A percentile compares a stretch with the other conserved stretches of the same genome.
These are phyloP conservation scores for Leishmania aethiopica DNA, from an alignment of 208 protist species.

Conservation along the genomic window DNA sequence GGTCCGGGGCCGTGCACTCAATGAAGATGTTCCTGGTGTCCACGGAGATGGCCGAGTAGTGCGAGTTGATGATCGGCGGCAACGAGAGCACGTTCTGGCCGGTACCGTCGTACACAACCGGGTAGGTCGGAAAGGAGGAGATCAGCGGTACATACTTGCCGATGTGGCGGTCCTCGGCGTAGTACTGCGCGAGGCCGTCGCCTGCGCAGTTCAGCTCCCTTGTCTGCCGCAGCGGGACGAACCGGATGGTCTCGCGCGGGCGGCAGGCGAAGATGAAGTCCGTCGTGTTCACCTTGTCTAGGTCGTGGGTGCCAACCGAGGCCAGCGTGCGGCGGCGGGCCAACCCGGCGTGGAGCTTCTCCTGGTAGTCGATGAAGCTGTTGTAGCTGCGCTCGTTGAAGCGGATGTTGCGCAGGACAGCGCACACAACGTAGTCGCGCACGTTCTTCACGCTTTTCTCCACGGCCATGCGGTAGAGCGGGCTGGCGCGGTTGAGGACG, in stretches of 20 bases:
- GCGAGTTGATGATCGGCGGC: conserved; percentile 99
- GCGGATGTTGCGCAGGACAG: conserved; percentile 95
- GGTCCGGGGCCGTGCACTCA: conserved; percentile 98
- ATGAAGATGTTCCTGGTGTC: conserved; percentile 99
- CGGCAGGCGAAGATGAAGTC: conserved; percentile 87
- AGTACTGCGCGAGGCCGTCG: conserved; percentile 86
- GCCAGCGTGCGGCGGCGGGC: conserved; percentile 96
- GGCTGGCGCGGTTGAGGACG: conserved; percentile 56
- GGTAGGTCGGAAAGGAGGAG: conserved; percentile 71
- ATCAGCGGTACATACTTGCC: conserved; percentile 87
- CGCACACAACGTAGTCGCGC: conserved; percentile 97
- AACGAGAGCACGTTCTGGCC: conserved; percentile 94
- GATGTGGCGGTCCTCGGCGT: conserved; percentile 90
- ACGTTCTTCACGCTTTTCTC: conserved; percentile 82
- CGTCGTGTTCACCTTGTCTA: conserved; percentile 93
- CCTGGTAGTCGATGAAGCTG: conserved; percentile 99
- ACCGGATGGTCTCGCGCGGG: conserved; percentile 92
- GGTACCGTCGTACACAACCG: conserved; percentile 76
- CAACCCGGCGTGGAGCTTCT: conserved; percentile 98
- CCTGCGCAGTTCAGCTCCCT: conserved; percentile 77
- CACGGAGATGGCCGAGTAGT: conserved; percentile 97
- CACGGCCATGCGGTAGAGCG: conserved; percentile 88
- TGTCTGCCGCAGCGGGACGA: conserved; percentile 93
- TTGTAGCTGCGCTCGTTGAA: conserved; percentile 96
- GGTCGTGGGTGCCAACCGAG: conserved; percentile 99